Base-by-base conservation (phyloP, 176 grass and related monocot genomes). In the Lolium perenne region DNA sequence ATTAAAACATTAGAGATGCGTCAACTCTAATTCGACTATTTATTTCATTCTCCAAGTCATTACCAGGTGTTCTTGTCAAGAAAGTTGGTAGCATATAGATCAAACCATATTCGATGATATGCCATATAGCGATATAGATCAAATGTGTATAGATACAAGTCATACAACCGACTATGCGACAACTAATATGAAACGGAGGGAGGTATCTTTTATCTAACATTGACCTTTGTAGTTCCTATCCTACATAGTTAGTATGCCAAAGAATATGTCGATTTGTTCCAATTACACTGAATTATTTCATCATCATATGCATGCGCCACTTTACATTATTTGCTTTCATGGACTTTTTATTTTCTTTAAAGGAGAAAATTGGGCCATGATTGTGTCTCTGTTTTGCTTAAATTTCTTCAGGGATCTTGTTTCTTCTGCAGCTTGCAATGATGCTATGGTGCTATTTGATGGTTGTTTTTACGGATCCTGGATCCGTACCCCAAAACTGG, bases 381-480 rank as follows among this genome's bases (percentile, higher is more conserved):
- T 83, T 87, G 15, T 80, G 71, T 61, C 21, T 84, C 29, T 88
- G 63, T 48, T 65, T 88, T 82, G 40, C 69, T 87, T 62, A 84
- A 84, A 93, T 82, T 87, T 92, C 88, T 93, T 95, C 84, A 95
- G 88, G 90, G 84, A 45, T 84, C 74, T 93, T 86, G 87, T 97
- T 88, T 91, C 56, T 82, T 93, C 83, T 97, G 91, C 93, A 97
- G 93, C 96, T 95, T 92, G 88, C 49, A 71, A 82, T 95, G 86
- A 80, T 98, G 64, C 22, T 95, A 49, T 98, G 93, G 93, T 91
- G 91, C 85, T 98, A 95, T 76, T 78, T 92, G 82, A 87, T 86
- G 94, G 93, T 89, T 80, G 89, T 95, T 92, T 94, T 92, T 79
- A 82, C 83, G 10, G 88, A 98, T 80, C 95, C 95, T 85, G 95